Evolutionary conservation across 148 eudicot genomes (phyloP), one percentile per base, ranked within the genome.

Genomic region (Drosera capensis): DNA sequence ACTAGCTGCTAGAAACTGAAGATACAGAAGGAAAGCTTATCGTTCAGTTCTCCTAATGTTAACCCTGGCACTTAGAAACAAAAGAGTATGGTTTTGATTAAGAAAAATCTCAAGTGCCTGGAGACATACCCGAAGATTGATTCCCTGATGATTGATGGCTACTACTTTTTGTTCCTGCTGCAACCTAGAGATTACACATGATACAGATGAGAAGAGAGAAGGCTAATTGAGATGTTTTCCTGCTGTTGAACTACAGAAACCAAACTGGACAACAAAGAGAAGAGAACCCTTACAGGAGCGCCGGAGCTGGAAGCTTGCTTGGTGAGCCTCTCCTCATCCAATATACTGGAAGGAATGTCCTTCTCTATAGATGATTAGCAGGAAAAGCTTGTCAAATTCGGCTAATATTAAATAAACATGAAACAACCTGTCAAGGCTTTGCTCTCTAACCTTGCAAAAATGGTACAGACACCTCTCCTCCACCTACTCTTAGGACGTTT

Each of bases 381-480:
- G 45, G 25, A 23, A 15, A 2, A 7, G 21, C 6, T 6, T 47
- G 19, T 14, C 39, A 19, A 9, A 3, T 21, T 2, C 15, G 41
- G n/a, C n/a, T n/a, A 46, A 23, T 36, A 37, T 15, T 19, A 25
- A 7, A 8, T 0, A 23, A 46, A 24, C 38, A 34, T 44, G 19
- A 39, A 35, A 56, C 19, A 30, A 39, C 2, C 40, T 55, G 37
- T 54, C 23, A 23, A 24, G 14, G 48, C 15, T 28, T 1, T 12
- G 9, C 12, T 1, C 15, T 51, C 59, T 41, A 41, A 90, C 95
- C 95, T 20, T 75, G 72, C 61, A 84, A 60, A 70, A 90, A 90
- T 23, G 93, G 93, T 51, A 78, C 97, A 22, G 97, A 66, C 61
- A 90, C 93, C 74, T 90, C 97, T 51, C 95, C 97, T 38, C 97